Percentiles rank a stretch among this genome's conserved stretches.
phyloP scores from a whole-genome alignment of 2,329 filamentous ascomycete genomes.

The Neopestalotiopsis clavispora region DNA sequence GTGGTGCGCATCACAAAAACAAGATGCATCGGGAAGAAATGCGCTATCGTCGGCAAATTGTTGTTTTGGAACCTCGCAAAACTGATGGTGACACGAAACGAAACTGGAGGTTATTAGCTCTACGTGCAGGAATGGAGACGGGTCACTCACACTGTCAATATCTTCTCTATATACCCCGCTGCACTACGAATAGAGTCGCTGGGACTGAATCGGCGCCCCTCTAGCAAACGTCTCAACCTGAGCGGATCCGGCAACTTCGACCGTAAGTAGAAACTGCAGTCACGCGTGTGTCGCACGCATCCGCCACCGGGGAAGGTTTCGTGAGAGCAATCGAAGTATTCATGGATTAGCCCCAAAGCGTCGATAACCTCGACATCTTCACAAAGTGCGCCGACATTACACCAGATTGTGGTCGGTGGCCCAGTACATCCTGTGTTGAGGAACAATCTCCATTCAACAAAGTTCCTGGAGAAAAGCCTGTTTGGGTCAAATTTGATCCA shows the following conservation, averaged over 20 bases:
- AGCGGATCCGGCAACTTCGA: not conserved
- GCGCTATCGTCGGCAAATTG: not conserved
- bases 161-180: accelerated
- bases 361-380: not conserved
- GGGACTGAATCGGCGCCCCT: not conserved
- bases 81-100: not conserved
- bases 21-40: accelerated
- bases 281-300: not conserved
- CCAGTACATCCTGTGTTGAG: not conserved
- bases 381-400: not conserved
- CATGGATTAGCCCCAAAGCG: not conserved
- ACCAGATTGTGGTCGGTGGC: not conserved
- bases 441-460: not conserved
- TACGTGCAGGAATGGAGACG: not conserved
- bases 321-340: not conserved
- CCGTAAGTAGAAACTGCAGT: not conserved
- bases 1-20: not conserved
- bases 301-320: accelerated
- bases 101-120: not conserved
- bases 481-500: not conserved
- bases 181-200: not conserved
- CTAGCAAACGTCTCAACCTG: not conserved
- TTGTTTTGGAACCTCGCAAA: not conserved
- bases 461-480: not conserved
- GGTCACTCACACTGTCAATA: not conserved